Base-by-base conservation (phyloP, 2,329 filamentous ascomycete species). In the Capronia americana region DNA sequence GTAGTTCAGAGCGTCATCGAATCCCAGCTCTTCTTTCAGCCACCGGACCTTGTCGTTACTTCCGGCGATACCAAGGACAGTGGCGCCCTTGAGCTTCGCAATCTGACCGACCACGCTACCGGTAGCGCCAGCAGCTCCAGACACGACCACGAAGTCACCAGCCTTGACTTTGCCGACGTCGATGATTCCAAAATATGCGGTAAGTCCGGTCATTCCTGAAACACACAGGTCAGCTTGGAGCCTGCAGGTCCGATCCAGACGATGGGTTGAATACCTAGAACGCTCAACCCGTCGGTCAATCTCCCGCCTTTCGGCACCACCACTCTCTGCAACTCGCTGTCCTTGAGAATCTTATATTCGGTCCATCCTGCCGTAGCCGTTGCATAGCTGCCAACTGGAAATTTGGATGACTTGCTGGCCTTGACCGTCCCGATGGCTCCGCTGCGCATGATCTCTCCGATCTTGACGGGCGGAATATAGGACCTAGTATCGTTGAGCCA, bases 91-190 rank as follows among this genome's bases (percentile, higher is more conserved):
- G 61, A 92, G 79, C 81, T 92, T 92, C 20, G 90, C 90, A 71
- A 93, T 92, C 79, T 94, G 91, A 0, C 90, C 90, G 0, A 87
- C 91, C 1, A 93, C 86, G 73, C 86, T 90, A 1, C 91, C 91
- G 0, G 91, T 93, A 0, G 91, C 91, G 1, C 91, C 91, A 11
- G 58, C 91, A 1, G 91, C 91, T 6, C 90, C 91, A 8, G 87
- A 90, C 0, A 94, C 89, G 7, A 93, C 90, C 1, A 94, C 90
- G 3, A 90, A 88, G 70, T 93, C 90, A 4, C 90, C 90, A 0
- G 84, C 77, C 76, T 89, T 87, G 48, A 90, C 86, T 63, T 89
- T 80, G 2, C 87, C 91, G 54, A 93, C 85, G 63, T 90, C 85
- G 32, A 86, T 77, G 75, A 93, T 86, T 23, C 91, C 91, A 69